phyloP scores from a whole-genome alignment of 2,329 filamentous ascomycete genomes.

The Colletotrichum sp. region DNA sequence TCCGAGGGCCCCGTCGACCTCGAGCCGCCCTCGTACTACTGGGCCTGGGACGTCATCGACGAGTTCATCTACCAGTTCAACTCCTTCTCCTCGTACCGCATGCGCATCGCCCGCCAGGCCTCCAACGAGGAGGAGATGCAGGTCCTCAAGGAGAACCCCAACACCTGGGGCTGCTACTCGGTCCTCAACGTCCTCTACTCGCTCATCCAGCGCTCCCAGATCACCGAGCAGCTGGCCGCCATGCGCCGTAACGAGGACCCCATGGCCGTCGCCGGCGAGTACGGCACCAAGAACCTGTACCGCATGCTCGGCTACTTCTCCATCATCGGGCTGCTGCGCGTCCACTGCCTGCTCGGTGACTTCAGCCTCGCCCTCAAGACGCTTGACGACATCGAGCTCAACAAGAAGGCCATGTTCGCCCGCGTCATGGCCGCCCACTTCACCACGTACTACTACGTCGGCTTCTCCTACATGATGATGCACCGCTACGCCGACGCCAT shows the following conservation, averaged over 20 bases:
- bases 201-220: conserved; percentile 96
- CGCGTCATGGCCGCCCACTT: conserved; percentile 99
- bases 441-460: conserved; percentile 99
- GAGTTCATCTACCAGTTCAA: conserved; percentile 99
- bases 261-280: conserved; percentile 87
- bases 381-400: conserved; percentile 98
- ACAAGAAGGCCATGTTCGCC: conserved; percentile 99
- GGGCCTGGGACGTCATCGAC: conserved; percentile 99
- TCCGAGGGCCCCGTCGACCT: conserved; percentile 98
- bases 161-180: conserved; percentile 99
- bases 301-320: conserved; percentile 99
- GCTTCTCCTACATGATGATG: conserved; percentile 99
- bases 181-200: conserved; percentile 99
- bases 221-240: conserved; percentile 94
- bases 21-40: conserved; percentile 98
- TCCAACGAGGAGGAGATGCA: conserved; percentile 91
- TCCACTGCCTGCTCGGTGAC: conserved; percentile 95
- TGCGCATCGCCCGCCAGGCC: conserved; percentile 82
- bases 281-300: conserved; percentile 92
- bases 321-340: conserved; percentile 94
- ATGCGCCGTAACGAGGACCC: conserved; percentile 95
- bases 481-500: conserved; percentile 98
- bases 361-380: conserved; percentile 99
- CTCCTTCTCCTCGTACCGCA: conserved; percentile 97
- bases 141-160: conserved; percentile 93